Percentiles rank a stretch among this genome's conserved stretches.
Evolutionary conservation across 2,329 filamentous ascomycete species (phyloP).

Genomic region (Fusarium sp.): DNA sequence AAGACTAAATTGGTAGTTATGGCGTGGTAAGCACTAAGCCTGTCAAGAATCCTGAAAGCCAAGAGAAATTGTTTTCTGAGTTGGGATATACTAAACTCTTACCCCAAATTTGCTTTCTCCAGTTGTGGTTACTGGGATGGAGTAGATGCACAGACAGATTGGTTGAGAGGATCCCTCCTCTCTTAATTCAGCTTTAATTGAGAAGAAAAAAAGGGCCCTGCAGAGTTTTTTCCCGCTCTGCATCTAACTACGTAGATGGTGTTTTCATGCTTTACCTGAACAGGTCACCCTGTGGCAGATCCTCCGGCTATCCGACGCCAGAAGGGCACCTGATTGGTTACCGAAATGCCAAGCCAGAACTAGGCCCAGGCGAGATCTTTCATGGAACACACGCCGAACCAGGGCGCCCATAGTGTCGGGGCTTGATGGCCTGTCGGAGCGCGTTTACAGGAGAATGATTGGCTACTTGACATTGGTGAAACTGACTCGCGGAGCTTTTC

Average conservation of each 20-base stretch:
- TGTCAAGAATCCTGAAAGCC: neutral
- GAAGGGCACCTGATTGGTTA: neutral
- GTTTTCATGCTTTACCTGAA: neutral
- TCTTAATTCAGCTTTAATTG: too few relatives aligned
- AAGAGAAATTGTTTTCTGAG: neutral
- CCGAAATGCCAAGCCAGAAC: neutral
- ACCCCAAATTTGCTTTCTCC: neutral
- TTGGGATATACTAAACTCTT: neutral
- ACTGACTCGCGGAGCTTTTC: neutral
- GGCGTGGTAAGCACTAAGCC: neutral
- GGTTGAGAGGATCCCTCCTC: neutral
- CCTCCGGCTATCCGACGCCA: neutral
- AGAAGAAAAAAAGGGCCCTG: neutral
- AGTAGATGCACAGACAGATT: neutral
- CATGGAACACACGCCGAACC: neutral
- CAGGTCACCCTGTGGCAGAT: too few relatives aligned
- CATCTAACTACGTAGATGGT: neutral
- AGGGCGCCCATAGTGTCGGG: neutral
- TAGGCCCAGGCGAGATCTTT: neutral
- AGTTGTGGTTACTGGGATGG: too few relatives aligned
- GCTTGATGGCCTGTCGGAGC: neutral
- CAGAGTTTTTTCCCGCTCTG: neutral
- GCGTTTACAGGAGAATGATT: neutral
- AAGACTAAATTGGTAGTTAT: neutral
- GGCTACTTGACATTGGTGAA: neutral